Evolutionary conservation across 345 rosid genomes (phyloP).

Genomic region (Camelina neglecta): DNA sequence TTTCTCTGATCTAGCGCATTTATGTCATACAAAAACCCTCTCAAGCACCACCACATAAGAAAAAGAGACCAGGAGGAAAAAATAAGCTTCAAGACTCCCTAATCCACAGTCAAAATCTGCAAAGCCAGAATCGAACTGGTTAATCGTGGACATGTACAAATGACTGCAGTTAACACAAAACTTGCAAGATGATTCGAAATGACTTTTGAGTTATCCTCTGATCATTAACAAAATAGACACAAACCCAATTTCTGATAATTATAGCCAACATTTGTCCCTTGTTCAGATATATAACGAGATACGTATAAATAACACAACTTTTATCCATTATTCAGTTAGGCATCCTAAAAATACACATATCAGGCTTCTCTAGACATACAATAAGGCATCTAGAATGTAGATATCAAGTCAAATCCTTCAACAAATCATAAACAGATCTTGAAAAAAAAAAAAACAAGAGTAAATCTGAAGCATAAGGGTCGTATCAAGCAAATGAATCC

Average conservation of each 20-base stretch:
- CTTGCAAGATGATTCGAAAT: neutral
- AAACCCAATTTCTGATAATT: neutral
- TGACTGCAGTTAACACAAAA: neutral
- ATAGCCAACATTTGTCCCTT: neutral
- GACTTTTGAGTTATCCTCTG: neutral
- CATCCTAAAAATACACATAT: neutral
- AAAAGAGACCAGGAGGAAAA: slow-evolving; percentile 14
- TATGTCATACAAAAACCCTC: slow-evolving; percentile 31
- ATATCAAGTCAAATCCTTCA: slow-evolving; percentile 22
- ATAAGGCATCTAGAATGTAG: neutral
- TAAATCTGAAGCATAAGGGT: slow-evolving; percentile 21
- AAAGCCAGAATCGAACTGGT: slow-evolving; percentile 3
- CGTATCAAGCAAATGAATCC: slow-evolving; percentile 21
- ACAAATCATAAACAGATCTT: slow-evolving; percentile 22
- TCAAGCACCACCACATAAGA: slow-evolving; percentile 44
- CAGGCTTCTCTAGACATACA: slow-evolving; percentile 6
- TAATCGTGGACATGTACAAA: neutral
- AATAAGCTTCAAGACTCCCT: slow-evolving; percentile 16
- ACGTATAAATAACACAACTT: neutral
- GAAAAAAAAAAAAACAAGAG: neutral
- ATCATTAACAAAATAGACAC: neutral
- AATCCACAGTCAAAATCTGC: slow-evolving; percentile 26
- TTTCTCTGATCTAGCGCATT: slow-evolving; percentile 24
- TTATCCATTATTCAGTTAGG: neutral
- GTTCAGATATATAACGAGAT: neutral